Evolutionary conservation across 768 basidiomycete genomes (phyloP).

Genomic region (Imleria badia): DNA sequence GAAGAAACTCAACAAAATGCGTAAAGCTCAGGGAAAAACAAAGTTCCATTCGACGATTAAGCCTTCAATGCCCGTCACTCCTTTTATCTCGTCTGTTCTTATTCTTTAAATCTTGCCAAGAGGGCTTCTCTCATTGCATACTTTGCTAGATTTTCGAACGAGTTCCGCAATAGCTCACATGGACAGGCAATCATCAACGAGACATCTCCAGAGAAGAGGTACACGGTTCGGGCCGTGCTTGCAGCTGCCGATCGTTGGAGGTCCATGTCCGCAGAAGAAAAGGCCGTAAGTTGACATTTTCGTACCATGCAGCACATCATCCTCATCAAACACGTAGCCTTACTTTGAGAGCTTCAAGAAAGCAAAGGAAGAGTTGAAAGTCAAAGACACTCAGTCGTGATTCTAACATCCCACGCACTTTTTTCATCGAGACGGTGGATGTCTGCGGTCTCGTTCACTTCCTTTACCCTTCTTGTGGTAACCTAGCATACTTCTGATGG

Average conservation of each 20-base stretch:
- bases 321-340: slow-evolving; percentile 15
- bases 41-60: slow-evolving; percentile 7
- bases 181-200: slow-evolving; percentile 14
- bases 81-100: slow-evolving; percentile 29
- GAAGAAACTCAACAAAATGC: slow-evolving; percentile 34
- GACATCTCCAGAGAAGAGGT: background rate
- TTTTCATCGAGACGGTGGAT: background rate
- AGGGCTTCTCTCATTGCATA: background rate
- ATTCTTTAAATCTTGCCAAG: background rate
- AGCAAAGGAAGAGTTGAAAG: slow-evolving; percentile 13
- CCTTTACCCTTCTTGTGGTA: background rate
- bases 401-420: background rate
- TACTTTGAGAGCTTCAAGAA: slow-evolving; percentile 20
- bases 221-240: slow-evolving; percentile 1
- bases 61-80: background rate
- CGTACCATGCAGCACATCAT: background rate
- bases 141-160: slow-evolving; percentile 17
- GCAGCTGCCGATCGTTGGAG: slow-evolving; percentile 31
- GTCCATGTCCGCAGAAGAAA: slow-evolving; percentile 32
- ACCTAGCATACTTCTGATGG: slow-evolving; percentile 5
- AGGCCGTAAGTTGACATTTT: slow-evolving; percentile 22
- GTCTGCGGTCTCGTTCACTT: slow-evolving; percentile 4
- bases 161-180: slow-evolving; percentile 20
- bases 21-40: slow-evolving; percentile 26
- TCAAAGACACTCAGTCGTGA: slow-evolving; percentile 6